Evolutionary conservation across 495 filamentous ascomycete species (phyloP), one percentile per base, ranked within the genome.

Genomic region (Massariosphaeria phaeospora): DNA sequence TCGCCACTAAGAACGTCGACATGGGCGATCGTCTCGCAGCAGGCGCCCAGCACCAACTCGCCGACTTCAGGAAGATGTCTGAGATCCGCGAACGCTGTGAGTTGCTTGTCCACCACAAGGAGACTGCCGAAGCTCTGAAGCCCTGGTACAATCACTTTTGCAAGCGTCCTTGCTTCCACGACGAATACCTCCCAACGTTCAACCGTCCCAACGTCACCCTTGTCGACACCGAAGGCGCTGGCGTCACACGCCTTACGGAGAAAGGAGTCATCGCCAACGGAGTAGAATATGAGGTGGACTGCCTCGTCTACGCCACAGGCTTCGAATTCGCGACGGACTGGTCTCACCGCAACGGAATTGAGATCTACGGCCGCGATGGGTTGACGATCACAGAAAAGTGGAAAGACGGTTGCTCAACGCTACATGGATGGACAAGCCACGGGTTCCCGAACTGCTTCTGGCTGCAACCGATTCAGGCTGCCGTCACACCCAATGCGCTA

Each of bases 81-180:
- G 12, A 42, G n/a, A 13, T 44, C 7, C 48, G 59, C 18, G 48
- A 17, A 17, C 53, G 59, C 27, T 11, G 17, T 24, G 34, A 44
- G 17, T 21, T 20, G 4, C 42, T 62, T 23, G 59, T 62, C 15
- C 17, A 54, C n/a, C 36, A 62, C 38, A 53, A 57, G 21, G 54
- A 45, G 1, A 62, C 48, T 0, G 54, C 59, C 2, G 54, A 48
- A 13, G 29, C 17, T 6, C 45, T 62, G 15, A 62, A 52, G 36
- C 54, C 59, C 2, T 62, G 51, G 48, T 62, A 62, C 29, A 43
- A 44, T n/a, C 48, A 52, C 24, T 58, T 51, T 10, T 62, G 59
- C 43, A 62, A 62, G 27, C 53, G 59, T 0, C 59, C 59, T 6
- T 58, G 53, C 23, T 62, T 62, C 42, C 55, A 57, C 52, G 55